Base-by-base conservation (phyloP, 305 asterid species). In the Lippia alba region DNA sequence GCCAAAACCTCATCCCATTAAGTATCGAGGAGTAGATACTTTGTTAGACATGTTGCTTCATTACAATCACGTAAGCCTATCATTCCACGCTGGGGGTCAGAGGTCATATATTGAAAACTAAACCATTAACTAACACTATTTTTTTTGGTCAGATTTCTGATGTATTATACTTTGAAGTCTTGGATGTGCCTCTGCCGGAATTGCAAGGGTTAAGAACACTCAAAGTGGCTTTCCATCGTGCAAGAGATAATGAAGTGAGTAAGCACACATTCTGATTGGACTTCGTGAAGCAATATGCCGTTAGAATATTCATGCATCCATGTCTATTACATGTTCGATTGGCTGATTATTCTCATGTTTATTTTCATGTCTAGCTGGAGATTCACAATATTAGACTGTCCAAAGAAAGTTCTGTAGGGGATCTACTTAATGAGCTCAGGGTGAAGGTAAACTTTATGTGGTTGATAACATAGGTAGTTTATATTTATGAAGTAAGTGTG, bases 161-260 rank as follows among this genome's bases (percentile, higher is more conserved):
- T 82, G 76, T 80, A 73, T 66, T 85, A 69, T 85, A 80, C 82
- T 85, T 76, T 66, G 90, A 85, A 82, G 62, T 82, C 72, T 74
- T 85, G 85, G 90, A 85, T 69, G 80, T 82, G 69, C 87, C 85
- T 80, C 81, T 85, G 54, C 85, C 90, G n/a, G 85, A 82, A 78
- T 44, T 85, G 69, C 85, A 85, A 78, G 80, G 77, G 71, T 76
- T 82, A 74, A 82, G 79, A 82, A 72, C 78, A 6, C 84, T 85
- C 33, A 78, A 79, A 80, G 84, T 85, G 56, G 82, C 87, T 68
- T 78, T 85, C 66, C 79, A 72, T 60, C 78, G 70, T 76, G 83
- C 79, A 39, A 74, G 78, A 66, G 78, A 79, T 69, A 75, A 80
- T 69, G 84, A 85, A 61, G 85, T 81, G 67, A 66, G 83, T 79